A percentile compares a stretch with the other conserved stretches of the same genome.
Evolutionary conservation across 2,329 filamentous ascomycete species (phyloP).

Genomic region (Colletotrichum chrysophilum): DNA sequence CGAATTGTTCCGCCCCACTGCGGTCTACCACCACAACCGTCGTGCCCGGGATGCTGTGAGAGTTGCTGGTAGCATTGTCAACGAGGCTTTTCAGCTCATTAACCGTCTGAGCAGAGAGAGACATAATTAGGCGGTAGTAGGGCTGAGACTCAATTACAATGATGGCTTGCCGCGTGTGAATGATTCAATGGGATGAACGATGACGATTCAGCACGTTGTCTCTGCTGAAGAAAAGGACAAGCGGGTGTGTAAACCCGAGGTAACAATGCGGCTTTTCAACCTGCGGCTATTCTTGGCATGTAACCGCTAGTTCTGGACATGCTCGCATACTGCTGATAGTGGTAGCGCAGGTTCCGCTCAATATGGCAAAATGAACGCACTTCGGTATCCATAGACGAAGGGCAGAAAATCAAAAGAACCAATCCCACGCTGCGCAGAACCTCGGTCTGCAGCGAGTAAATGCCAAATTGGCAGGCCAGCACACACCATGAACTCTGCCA

Average conservation of each 20-base stretch:
- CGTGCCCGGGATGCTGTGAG: constrained; percentile 47
- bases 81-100: constrained; percentile 29
- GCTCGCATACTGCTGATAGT: neutral
- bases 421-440: neutral
- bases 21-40: constrained; percentile 52
- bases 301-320: neutral
- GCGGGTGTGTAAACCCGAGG: neutral
- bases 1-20: constrained; percentile 51
- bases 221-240: neutral
- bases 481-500: neutral
- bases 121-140: neutral
- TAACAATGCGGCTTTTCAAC: neutral
- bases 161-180: neutral
- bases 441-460: neutral
- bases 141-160: neutral
- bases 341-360: neutral
- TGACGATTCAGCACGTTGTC: neutral
- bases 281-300: neutral
- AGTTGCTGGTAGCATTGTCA: constrained; percentile 40
- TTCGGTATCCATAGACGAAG: neutral
- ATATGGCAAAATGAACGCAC: neutral
- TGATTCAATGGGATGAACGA: neutral
- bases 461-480: neutral
- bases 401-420: neutral
- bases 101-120: constrained; percentile 1